Percentiles rank a stretch among this genome's conserved stretches.
Conservation (phyloP, 441 rosid genomes). For the Bruguiera hainesii region DNA sequence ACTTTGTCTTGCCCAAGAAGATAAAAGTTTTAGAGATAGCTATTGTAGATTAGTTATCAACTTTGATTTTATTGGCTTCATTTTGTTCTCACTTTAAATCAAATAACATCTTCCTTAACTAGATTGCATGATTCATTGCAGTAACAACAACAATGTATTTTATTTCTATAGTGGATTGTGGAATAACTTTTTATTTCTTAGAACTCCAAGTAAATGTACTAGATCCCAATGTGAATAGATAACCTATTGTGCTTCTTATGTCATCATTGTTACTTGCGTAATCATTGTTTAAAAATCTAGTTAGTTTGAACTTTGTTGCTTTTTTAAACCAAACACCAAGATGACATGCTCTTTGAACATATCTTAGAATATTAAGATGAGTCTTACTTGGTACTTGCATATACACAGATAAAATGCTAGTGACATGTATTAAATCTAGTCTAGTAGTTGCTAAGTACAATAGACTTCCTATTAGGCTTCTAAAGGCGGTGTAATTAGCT, state of each 20-base stretch:
- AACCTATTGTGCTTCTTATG: not conserved
- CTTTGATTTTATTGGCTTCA: too few relatives aligned
- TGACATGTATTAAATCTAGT: not conserved
- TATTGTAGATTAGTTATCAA: too few relatives aligned
- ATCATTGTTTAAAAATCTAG: not conserved
- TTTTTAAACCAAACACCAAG: not conserved
- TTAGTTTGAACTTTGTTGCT: not conserved
- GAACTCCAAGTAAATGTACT: not conserved
- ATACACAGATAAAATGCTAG: not conserved
- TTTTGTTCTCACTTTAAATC: constrained; percentile 3
- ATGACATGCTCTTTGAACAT: not conserved
- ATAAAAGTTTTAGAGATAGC: too few relatives aligned
- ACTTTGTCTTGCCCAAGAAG: too few relatives aligned
- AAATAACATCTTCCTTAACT: too few relatives aligned
- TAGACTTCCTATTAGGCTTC: not conserved
- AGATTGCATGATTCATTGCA: too few relatives aligned
- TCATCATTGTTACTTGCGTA: not conserved
- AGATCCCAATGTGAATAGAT: not conserved
- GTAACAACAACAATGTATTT: not conserved
- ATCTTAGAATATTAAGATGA: not conserved
- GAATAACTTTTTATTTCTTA: not conserved
- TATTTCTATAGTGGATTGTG: not conserved
- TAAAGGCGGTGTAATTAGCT: not conserved
- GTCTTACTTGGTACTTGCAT: not conserved
- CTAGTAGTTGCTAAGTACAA: not conserved